Conservation (phyloP, 2,329 filamentous ascomycete genomes). For the Neocucurbitaria cava region DNA sequence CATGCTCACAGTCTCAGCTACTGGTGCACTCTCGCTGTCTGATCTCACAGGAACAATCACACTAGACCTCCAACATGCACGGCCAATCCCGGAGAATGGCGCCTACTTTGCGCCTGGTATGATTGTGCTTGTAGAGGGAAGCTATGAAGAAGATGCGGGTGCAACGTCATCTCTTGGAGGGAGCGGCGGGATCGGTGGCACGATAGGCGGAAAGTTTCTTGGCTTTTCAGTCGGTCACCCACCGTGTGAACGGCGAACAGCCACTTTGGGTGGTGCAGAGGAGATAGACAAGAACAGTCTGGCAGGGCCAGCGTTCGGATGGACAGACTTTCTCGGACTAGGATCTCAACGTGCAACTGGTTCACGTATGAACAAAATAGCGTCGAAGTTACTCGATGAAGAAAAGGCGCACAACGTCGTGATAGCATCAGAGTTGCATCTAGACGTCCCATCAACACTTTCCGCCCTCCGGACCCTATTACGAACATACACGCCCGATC, state of each 20-base stretch:
- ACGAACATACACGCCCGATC: constrained; percentile 67
- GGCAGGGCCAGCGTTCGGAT: constrained; percentile 71
- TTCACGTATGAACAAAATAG: constrained; percentile 80
- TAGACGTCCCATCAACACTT: constrained; percentile 83
- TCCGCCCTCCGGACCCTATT: constrained; percentile 83
- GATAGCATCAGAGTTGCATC: constrained; percentile 84
- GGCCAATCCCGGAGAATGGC: constrained; percentile 81
- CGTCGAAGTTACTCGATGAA: constrained; percentile 67
- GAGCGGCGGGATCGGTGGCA: constrained; percentile 83
- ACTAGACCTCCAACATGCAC: constrained; percentile 81
- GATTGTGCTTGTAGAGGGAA: constrained; percentile 92
- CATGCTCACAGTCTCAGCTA: constrained; percentile 79
- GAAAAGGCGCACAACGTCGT: constrained; percentile 63
- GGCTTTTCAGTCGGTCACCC: constrained; percentile 91
- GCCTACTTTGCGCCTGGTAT: constrained; percentile 95
- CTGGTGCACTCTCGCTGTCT: constrained; percentile 80
- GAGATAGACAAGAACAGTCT: constrained; percentile 49
- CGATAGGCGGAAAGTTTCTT: constrained; percentile 89
- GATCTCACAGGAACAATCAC: constrained; percentile 89
- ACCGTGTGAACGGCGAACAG: constrained; percentile 82
- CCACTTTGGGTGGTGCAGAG: constrained; percentile 75
- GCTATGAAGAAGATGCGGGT: constrained; percentile 91
- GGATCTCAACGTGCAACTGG: constrained; percentile 88
- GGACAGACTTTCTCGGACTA: constrained; percentile 94
- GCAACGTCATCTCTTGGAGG: constrained; percentile 67